phyloP scores from a whole-genome alignment of 139 green algal species.

The Micractinium conductrix region DNA sequence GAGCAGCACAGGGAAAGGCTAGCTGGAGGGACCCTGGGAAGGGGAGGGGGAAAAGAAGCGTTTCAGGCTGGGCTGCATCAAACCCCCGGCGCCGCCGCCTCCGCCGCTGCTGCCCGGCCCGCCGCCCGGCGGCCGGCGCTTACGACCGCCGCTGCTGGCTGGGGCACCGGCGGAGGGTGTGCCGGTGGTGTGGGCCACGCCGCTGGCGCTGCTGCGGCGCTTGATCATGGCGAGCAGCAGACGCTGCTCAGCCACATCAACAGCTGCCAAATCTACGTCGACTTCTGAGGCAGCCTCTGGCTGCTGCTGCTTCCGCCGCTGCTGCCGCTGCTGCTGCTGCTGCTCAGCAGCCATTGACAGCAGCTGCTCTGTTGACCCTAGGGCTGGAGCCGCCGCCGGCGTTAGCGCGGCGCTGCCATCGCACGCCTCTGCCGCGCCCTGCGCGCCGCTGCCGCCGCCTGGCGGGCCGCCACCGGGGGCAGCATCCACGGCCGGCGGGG shows the following conservation, averaged over 20 bases:
- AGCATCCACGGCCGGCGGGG: neutral
- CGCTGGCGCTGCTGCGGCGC: no score
- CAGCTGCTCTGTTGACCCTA: neutral
- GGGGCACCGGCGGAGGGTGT: neutral
- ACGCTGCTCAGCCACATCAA: constrained; percentile 58
- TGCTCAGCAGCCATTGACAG: neutral
- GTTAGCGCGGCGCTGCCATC: no score
- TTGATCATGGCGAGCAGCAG: constrained; percentile 39
- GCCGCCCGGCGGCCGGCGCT: neutral
- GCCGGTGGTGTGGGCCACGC: no score
- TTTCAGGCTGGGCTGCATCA: constrained; percentile 26
- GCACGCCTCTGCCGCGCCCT: no score
- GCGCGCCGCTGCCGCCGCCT: no score
- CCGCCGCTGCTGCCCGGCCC: neutral
- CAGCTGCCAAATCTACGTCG: constrained; percentile 42
- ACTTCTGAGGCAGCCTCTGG: neutral
- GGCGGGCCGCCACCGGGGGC: no score
- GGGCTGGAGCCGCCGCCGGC: no score
- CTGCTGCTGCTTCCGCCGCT: neutral
- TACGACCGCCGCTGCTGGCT: neutral
- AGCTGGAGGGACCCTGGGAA: neutral
- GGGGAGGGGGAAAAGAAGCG: constrained; percentile 12
- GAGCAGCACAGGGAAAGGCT: no score
- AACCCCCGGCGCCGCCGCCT: neutral
- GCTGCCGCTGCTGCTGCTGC: neutral